phyloP scores from a whole-genome alignment of 2,329 filamentous ascomycete species.

The Albophoma yamanashiensis region DNA sequence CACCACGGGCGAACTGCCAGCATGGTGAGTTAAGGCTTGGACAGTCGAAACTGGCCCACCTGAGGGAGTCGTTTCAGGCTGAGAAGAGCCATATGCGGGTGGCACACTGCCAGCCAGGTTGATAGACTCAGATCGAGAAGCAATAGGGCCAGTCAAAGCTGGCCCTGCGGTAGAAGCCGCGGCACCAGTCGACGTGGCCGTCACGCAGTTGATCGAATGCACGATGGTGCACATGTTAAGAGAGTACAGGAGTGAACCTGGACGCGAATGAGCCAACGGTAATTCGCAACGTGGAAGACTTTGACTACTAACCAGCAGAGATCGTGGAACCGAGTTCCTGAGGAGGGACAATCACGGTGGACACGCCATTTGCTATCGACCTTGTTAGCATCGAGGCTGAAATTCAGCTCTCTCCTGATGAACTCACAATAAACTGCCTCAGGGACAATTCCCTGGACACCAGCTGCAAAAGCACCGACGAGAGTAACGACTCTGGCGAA shows the following conservation, averaged over 20 bases:
- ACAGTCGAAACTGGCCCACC: conserved; percentile 5
- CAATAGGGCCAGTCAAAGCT: not conserved
- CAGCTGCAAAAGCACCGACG: conserved; percentile 9
- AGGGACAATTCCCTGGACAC: conserved; percentile 6
- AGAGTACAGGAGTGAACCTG: conserved; percentile 21
- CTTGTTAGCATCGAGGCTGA: not conserved
- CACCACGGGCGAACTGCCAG: conserved; percentile 8
- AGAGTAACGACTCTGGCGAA: conserved; percentile 12
- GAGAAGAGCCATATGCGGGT: not conserved
- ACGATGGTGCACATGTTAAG: conserved; percentile 25
- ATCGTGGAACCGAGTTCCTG: conserved; percentile 21
- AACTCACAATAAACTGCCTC: conserved; percentile 2
- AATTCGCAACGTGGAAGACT: not conserved
- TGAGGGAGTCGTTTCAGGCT: not conserved
- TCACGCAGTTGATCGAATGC: conserved; percentile 21
- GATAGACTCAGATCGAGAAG: not conserved
- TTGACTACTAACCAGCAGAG: conserved; percentile 15
- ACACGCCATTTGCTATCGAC: conserved; percentile 15
- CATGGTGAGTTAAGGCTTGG: conserved; percentile 9
- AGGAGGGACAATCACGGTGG: conserved; percentile 17
- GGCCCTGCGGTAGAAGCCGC: conserved; percentile 5
- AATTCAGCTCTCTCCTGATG: not conserved
- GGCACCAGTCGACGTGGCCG: conserved; percentile 16
- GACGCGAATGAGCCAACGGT: not conserved
- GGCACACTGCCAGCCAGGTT: not conserved